Evolutionary conservation across 371 early-diverging fungal genomes (phyloP), one percentile per base, ranked within the genome.

Genomic region (Mucor velutinosus): DNA sequence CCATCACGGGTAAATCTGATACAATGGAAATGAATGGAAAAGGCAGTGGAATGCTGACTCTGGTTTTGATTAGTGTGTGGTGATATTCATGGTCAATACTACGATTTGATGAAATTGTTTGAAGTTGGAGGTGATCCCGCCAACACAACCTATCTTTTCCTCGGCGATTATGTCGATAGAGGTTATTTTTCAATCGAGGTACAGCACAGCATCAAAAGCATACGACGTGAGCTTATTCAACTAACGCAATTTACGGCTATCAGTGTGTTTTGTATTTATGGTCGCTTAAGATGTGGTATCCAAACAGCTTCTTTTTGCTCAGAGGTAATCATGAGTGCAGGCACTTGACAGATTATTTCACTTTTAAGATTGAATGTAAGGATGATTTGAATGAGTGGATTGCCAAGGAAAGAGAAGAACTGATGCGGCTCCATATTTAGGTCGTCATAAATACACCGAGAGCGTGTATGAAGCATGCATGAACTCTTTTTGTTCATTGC

Each of bases 1-100:
- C 69, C 15, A 63, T 69, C 21, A 69, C 69, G 30, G 69, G 69
- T 68, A 68, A 47, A 5, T 4, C n/a, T 12, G 21, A 10, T 17
- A 41, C 3, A 21, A 1, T 32, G 19, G 33, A 33, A 4, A 15
- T 33, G n/a, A n/a, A 19, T 33, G 49, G 25, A 62, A 7, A 47
- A 0, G 32, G 3, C 8, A 1, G 8, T 4, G 32, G 23, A 7
- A 35, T 39, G 29, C 3, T 21, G 32, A 33, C 4, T 2, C 25
- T 23, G 3, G 43, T 12, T 12, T 19, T 29, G 33, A 30, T 41
- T 55, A 89, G 95, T 98, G 7, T 97, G 98, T 76, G 99, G 99
- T 41, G 99, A 99, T 81, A 93, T 99, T 56, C 99, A 99, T 78
- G 99, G 99, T n/a, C 99, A 99, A 80, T 99, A 92, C 80, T 97